Conservation (phyloP, 345 rosid species). For the Firmiana major region DNA sequence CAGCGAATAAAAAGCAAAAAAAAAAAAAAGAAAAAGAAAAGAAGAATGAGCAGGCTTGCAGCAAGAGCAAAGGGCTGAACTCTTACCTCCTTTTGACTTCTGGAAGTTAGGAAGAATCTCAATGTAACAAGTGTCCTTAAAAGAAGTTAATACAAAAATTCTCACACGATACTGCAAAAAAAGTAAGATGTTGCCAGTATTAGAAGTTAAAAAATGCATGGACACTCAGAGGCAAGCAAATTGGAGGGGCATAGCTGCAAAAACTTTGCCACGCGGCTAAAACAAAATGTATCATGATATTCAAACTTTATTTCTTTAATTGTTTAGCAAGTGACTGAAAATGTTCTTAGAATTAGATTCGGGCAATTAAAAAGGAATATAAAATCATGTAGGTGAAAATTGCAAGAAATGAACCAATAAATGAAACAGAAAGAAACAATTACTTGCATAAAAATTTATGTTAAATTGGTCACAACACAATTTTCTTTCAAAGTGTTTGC, state of each 20-base stretch:
- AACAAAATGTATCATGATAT: background rate
- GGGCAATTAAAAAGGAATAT: background rate
- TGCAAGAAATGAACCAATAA: background rate
- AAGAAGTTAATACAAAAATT: conserved; percentile 79
- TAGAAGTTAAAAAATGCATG: background rate
- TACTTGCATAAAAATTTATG: background rate
- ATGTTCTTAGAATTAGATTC: background rate
- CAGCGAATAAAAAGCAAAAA: background rate
- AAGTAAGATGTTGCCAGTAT: background rate
- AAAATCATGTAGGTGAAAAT: background rate
- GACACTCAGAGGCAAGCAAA: background rate
- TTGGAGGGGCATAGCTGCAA: background rate
- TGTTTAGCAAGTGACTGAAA: background rate
- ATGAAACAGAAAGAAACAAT: background rate
- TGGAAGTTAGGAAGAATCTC: conserved; percentile 73
- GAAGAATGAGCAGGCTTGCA: background rate
- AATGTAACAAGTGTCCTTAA: conserved; percentile 81
- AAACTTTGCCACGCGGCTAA: background rate
- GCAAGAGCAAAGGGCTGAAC: conserved; percentile 6
- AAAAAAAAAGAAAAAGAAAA: too few species aligned
- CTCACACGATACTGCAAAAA: conserved; percentile 62
- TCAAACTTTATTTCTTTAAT: background rate
- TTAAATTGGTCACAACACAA: background rate
- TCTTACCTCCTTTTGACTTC: conserved; percentile 65
- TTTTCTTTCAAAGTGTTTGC: background rate